These are phyloP conservation scores for Sarocladiaceae sp. DNA, from an alignment of 2,329 filamentous ascomycete genomes.

Conservation along the genomic window DNA sequence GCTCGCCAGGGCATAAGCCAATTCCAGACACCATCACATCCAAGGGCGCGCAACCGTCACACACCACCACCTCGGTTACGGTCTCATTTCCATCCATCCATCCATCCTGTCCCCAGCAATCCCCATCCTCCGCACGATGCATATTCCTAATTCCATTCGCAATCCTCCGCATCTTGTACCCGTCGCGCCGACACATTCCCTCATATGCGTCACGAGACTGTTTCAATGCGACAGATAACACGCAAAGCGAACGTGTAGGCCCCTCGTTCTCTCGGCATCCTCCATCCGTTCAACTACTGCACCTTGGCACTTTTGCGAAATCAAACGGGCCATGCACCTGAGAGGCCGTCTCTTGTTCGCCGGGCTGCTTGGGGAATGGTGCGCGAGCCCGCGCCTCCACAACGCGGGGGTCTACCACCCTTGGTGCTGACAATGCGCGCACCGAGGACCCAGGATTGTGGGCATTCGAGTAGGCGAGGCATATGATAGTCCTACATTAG, in stretches of 20 bases:
- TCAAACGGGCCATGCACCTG: background rate
- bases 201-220: too few relatives aligned
- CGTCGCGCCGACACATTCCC: background rate
- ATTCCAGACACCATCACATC: slow-evolving; percentile 2
- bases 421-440: slow-evolving; percentile 2
- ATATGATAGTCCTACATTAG: too few relatives aligned
- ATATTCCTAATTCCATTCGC: background rate
- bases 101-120: background rate
- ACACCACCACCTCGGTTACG: slow-evolving; percentile 5
- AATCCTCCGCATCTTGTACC: background rate
- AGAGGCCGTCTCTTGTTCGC: slow-evolving; percentile 3
- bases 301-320: background rate
- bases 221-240: too few relatives aligned
- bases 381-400: background rate
- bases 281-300: too few relatives aligned
- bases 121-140: slow-evolving; percentile 1
- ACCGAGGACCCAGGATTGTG: too few relatives aligned
- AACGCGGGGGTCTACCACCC: background rate
- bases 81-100: background rate
- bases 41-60: slow-evolving; percentile 4
- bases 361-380: slow-evolving; percentile 2
- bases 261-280: too few relatives aligned
- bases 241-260: too few relatives aligned
- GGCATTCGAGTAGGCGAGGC: too few relatives aligned
- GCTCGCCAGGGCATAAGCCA: slow-evolving; percentile 1